Base-by-base conservation (phyloP, 2,329 filamentous ascomycete genomes). In the Arthrobotrys musiformis region DNA sequence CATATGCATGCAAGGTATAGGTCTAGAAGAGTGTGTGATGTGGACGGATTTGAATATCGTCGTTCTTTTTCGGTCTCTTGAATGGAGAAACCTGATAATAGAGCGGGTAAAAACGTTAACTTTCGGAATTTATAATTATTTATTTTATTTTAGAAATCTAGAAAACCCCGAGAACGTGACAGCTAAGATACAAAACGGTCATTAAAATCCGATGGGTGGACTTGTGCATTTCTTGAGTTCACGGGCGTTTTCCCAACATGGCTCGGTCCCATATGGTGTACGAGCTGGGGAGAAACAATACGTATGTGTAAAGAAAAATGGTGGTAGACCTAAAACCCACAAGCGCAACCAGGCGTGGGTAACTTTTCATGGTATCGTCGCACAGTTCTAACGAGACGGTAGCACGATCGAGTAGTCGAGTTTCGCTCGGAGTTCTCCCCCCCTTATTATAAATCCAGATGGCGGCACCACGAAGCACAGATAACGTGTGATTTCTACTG, bases 381-480 rank as follows among this genome's bases (percentile, higher is more conserved):
- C 72, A 76, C 72, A 61, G 60, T 70, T 42, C 46, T 58, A 76
- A 64, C 63, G 63, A 60, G 58, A 70, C 26, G 11, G 72, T 76
- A 17, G 48, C 48, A 76, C 72, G 42, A 63, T 52, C 40, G 24
- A 70, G 64, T 42, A 50, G 54, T 9, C 30, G 30, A n/a, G 54
- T 56, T 40, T 58, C n/a, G 33, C 19, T 15, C 54, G 54, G 54
- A 17, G 42, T 50, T 66, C 35, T 62, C 30, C 60, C 35, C 54
- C 30, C 58, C 19, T 7, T 17, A 50, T 54, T 48, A 17, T n/a
- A 46, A 64, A 19, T 19, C 40, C 6, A 42, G 40, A 19, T 42
- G 4, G 8, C 46, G 48, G n/a, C n/a, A n/a, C n/a, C n/a, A n/a
- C n/a, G n/a, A n/a, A 63, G 22, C 24, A 8, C 44, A n/a, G 68